Base-by-base conservation (phyloP, 371 early-diverging fungal species). In the Zancudomyces culisetae region DNA sequence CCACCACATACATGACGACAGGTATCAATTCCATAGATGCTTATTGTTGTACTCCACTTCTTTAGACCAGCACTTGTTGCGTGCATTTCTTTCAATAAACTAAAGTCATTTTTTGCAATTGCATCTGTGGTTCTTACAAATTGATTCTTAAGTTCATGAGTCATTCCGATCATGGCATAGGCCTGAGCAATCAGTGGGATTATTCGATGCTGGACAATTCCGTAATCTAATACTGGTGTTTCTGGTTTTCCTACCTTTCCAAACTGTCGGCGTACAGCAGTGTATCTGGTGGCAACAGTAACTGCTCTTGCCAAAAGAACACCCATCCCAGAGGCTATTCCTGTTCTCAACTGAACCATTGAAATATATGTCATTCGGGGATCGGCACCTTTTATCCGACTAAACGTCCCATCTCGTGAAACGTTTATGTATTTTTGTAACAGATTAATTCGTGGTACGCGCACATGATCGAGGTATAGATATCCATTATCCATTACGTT, bases 401-500 rank as follows among this genome's bases (percentile, higher is more conserved):
- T 60, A 52, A 79, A 83, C 30, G 69, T 66, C 42, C 87, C 87
- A 2, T 77, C 73, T 35, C 69, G 62, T 4, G 75, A 68, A 2
- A 91, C 85, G 46, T 75, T 70, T 49, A 83, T 74, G 69, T 78
- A 87, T 21, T 81, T 73, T 70, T 82, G 79, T 51, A 91, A 64
- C 76, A 91, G 79, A 57, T 81, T 65, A 52, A 76, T 60, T 41
- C 84, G 79, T 13, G 89, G 87, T 27, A 91, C 73, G 28, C 85
- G 80, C 47, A 78, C 80, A 43, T 76, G 71, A 57, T 83, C 72
- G 54, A 89, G 81, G 50, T 80, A 60, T 55, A 87, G 67, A 67
- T 78, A 87, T 28, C 91, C 91, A 59, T 87, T 89, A 67, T 90
- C 91, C 61, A 85, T 75, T 0, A 76, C 61, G 41, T 80, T 78